These are phyloP conservation scores for Daedaleopsis sinensis DNA, from an alignment of 768 basidiomycete species.

Conservation along the genomic window DNA sequence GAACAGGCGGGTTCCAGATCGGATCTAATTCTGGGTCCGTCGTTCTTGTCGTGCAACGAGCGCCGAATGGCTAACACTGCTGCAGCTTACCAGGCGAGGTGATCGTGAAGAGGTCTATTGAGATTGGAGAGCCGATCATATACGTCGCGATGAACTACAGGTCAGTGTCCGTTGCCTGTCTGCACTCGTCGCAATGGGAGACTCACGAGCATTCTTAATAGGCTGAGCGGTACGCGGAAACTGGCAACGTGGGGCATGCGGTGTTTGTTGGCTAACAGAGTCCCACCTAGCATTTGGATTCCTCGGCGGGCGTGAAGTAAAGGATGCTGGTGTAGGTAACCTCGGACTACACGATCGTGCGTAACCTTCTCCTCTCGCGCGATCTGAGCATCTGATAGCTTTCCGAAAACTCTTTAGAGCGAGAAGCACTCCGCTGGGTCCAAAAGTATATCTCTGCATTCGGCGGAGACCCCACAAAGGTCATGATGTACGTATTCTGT, in stretches of 20 bases:
- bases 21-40: conserved; percentile 4
- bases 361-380: conserved; percentile 1
- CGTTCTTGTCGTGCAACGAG: no score
- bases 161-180: conserved; percentile 24
- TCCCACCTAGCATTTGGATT: conserved; percentile 42
- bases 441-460: conserved; percentile 44
- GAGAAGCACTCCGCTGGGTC: conserved; percentile 48
- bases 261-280: no score
- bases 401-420: conserved; percentile 28
- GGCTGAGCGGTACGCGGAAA: no score
- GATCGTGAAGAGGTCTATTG: conserved; percentile 48
- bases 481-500: conserved; percentile 39
- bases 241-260: no score
- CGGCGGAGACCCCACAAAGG: conserved; percentile 48
- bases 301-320: conserved; percentile 43
- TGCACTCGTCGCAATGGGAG: no score
- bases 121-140: conserved; percentile 45
- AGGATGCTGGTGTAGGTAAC: conserved; percentile 44
- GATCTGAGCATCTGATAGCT: neutral
- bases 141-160: conserved; percentile 61
- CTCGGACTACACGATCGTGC: conserved; percentile 55
- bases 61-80: neutral
- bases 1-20: conserved; percentile 4
- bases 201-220: no score
- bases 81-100: conserved; percentile 44